Conservation (phyloP, 306 rosid genomes). For the Castanopsis chinensis region DNA sequence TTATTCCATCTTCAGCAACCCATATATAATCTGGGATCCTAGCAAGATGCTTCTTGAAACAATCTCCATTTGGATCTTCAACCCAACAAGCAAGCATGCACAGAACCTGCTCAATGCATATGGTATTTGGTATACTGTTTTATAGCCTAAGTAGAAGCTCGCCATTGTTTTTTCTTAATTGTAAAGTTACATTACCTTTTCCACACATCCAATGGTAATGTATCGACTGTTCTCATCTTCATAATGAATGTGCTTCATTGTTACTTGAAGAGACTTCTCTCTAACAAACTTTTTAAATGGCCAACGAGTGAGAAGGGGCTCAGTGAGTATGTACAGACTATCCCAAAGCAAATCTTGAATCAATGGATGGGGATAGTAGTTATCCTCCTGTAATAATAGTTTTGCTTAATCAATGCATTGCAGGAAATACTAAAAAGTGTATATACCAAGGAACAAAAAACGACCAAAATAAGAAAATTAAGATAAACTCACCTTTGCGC, state of each 20-base stretch:
- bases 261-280: slow-evolving; percentile 55
- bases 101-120: slow-evolving; percentile 35
- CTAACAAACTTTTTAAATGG: slow-evolving; percentile 58
- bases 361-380: slow-evolving; percentile 54
- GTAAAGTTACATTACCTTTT: slow-evolving; percentile 39
- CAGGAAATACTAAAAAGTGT: background rate
- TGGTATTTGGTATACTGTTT: background rate
- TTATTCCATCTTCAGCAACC: slow-evolving; percentile 81
- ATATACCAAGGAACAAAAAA: background rate
- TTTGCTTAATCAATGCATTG: background rate
- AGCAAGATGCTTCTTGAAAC: slow-evolving; percentile 65
- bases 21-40: slow-evolving; percentile 67
- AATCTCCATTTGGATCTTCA: slow-evolving; percentile 72
- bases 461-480: background rate
- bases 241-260: slow-evolving; percentile 80
- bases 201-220: slow-evolving; percentile 55
- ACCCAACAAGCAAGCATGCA: slow-evolving; percentile 81
- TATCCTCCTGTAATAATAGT: slow-evolving; percentile 47
- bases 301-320: slow-evolving; percentile 75
- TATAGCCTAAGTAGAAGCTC: background rate
- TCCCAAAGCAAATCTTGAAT: slow-evolving; percentile 74
- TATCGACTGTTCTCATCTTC: slow-evolving; percentile 70
- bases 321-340: slow-evolving; percentile 42
- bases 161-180: background rate
- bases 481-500: slow-evolving; percentile 43